Evolutionary conservation across 768 basidiomycete genomes (phyloP).

Genomic region (Phanerochaete carnosa): DNA sequence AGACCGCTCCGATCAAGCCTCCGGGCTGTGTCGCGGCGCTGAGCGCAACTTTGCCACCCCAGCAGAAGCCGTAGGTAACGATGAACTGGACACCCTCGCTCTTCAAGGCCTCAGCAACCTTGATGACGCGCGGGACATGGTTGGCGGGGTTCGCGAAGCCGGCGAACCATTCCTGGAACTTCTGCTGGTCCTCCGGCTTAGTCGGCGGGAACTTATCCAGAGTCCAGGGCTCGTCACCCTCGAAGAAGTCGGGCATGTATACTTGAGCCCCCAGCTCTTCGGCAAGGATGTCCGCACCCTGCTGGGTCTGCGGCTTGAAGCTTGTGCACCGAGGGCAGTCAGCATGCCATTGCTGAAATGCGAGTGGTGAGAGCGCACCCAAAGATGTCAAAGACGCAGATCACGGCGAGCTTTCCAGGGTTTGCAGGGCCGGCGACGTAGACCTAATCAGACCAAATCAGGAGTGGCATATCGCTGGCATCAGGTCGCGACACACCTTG

Average conservation of each 20-base stretch:
- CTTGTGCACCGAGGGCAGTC: slow-evolving; percentile 21
- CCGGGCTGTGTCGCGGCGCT: slow-evolving; percentile 32
- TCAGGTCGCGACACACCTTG: slow-evolving; percentile 22
- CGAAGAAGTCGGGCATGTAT: slow-evolving; percentile 68
- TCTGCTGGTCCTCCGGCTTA: slow-evolving; percentile 47
- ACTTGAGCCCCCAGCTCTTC: slow-evolving; percentile 49
- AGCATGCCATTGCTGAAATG: background rate
- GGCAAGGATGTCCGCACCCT: slow-evolving; percentile 64
- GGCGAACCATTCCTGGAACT: slow-evolving; percentile 56
- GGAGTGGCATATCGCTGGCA: background rate
- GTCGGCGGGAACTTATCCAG: slow-evolving; percentile 50
- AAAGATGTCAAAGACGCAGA: slow-evolving; percentile 64
- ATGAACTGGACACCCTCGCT: slow-evolving; percentile 40
- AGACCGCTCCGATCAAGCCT: slow-evolving; percentile 45
- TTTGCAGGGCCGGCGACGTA: slow-evolving; percentile 48
- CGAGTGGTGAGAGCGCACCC: slow-evolving; percentile 33
- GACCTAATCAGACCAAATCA: slow-evolving; percentile 25
- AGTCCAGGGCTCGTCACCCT: slow-evolving; percentile 47
- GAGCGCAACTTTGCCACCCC: slow-evolving; percentile 54
- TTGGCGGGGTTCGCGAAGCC: slow-evolving; percentile 43
- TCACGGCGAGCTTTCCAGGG: slow-evolving; percentile 44
- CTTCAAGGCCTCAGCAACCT: slow-evolving; percentile 41
- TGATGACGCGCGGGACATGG: slow-evolving; percentile 37
- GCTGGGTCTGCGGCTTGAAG: slow-evolving; percentile 60
- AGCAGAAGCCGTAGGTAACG: slow-evolving; percentile 55